Percentiles rank a stretch among this genome's conserved stretches.
Conservation (phyloP, 805 yeast genomes). For the Schwanniomyces yamadae region DNA sequence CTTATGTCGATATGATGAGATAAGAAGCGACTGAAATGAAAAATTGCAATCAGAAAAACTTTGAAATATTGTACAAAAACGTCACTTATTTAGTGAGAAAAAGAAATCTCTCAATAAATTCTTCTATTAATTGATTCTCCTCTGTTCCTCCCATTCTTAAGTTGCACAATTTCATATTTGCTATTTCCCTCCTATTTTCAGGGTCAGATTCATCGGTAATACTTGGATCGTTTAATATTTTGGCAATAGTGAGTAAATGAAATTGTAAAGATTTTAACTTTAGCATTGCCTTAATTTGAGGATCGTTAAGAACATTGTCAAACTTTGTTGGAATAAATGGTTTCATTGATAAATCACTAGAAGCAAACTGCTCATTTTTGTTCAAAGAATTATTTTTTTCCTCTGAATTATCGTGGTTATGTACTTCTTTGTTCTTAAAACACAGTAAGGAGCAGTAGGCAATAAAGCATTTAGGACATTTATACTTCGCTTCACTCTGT, state of each 20-base stretch:
- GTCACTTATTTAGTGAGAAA: not conserved
- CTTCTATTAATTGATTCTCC: slow-evolving; percentile 67
- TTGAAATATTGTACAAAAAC: too few species aligned
- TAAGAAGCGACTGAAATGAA: too few species aligned
- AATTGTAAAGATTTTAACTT: slow-evolving; percentile 52
- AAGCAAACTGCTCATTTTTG: slow-evolving; percentile 8
- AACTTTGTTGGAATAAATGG: slow-evolving; percentile 12
- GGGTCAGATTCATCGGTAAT: slow-evolving; percentile 48
- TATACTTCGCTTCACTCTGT: slow-evolving; percentile 44
- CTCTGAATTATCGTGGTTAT: slow-evolving; percentile 21
- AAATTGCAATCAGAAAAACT: too few species aligned
- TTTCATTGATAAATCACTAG: not conserved
- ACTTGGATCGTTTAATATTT: slow-evolving; percentile 46
- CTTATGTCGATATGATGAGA: too few species aligned
- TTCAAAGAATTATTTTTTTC: slow-evolving; percentile 9
- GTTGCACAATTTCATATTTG: slow-evolving; percentile 58
- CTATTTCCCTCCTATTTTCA: slow-evolving; percentile 59
- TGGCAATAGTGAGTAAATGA: slow-evolving; percentile 51
- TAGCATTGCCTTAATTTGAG: slow-evolving; percentile 43
- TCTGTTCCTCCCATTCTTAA: slow-evolving; percentile 65
- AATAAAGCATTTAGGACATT: slow-evolving; percentile 52
- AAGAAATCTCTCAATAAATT: slow-evolving; percentile 50
- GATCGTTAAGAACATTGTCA: slow-evolving; percentile 36
- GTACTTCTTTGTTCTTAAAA: slow-evolving; percentile 46
- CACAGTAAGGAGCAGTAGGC: slow-evolving; percentile 61